Percentiles rank a stretch among this genome's conserved stretches.
Conservation (phyloP, 441 rosid genomes). For the Viola pubescens region DNA sequence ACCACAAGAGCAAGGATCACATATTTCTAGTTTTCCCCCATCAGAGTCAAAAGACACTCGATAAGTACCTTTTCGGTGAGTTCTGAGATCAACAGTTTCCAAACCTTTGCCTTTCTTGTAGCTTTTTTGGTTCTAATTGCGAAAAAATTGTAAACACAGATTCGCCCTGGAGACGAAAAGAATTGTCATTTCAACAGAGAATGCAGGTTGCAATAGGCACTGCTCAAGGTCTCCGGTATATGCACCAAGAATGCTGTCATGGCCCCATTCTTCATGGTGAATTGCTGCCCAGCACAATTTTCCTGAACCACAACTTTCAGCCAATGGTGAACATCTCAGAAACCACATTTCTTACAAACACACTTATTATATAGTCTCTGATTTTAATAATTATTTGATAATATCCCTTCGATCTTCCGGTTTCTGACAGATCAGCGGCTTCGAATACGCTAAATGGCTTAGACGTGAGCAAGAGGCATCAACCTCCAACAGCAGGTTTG, state of each 20-base stretch:
- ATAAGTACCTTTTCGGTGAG: slow-evolving; percentile 20
- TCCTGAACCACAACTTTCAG: slow-evolving; percentile 17
- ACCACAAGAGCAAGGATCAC: slow-evolving; percentile 22
- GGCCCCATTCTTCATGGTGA: slow-evolving; percentile 29
- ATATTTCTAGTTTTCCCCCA: slow-evolving; percentile 23
- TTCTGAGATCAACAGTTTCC: background rate
- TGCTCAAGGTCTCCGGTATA: slow-evolving; percentile 28
- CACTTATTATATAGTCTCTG: background rate
- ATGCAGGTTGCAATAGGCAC: slow-evolving; percentile 29
- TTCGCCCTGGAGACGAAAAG: slow-evolving; percentile 3
- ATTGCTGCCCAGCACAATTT: slow-evolving; percentile 24
- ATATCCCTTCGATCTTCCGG: background rate
- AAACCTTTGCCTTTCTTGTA: too few relatives aligned
- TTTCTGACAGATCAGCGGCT: slow-evolving; percentile 30
- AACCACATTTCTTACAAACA: slow-evolving; percentile 5
- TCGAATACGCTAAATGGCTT: slow-evolving; percentile 29
- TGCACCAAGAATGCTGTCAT: slow-evolving; percentile 34
- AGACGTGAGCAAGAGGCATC: slow-evolving; percentile 14
- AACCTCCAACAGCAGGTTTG: slow-evolving; percentile 18
- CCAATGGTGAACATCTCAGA: slow-evolving; percentile 28
- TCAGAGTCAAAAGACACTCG: slow-evolving; percentile 1
- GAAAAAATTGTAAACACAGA: slow-evolving; percentile 4
- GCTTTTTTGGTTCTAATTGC: too few relatives aligned
- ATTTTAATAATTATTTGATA: background rate
- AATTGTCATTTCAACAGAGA: slow-evolving; percentile 23